Evolutionary conservation across 2,329 filamentous ascomycete genomes (phyloP), one percentile per base, ranked within the genome.

Genomic region (Aspergillus sp.): DNA sequence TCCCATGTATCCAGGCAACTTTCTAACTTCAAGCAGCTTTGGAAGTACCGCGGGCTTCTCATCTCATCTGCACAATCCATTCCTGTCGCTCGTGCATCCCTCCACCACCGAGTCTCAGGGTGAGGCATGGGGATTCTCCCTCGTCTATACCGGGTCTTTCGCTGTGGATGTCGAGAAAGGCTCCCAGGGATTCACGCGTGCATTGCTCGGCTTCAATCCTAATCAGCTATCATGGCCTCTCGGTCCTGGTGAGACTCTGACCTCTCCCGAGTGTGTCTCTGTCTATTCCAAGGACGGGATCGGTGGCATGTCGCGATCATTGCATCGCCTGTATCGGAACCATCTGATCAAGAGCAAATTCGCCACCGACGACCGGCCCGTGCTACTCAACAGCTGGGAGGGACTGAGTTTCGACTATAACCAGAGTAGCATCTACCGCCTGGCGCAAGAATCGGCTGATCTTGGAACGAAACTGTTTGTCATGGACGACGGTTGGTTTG

Each of bases 401-500:
- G 81, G 80, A 0, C 65, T 83, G 0, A 70, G 71, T 10, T 83
- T 81, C 51, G 62, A 82, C 49, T 78, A 75, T 58, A 79, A 84
- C 51, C 66, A 78, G 39, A 74, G 67, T 10, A 76, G 71, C 0
- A 73, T 85, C 29, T 74, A 79, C 28, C 66, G 68, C 0, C 67
- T 85, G 0, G 81, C 81, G 0, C 55, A 75, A 33, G 72, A 80
- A 49, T 73, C 81, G 0, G 79, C 81, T 0, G 70, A 72, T 2
- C 68, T 85, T 1, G 82, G 82, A 1, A 72, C 78, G n/a, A 75
- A 77, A 49, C 71, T 85, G 0, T 81, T 85, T 36, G 82, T 85
- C 0, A 73, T 81, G 37, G 82, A 85, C 35, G 82, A 85, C 45
- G 82, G 82, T 4, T 85, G 81, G 82, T 85, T 85, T 38, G 82